Evolutionary conservation across 2,329 filamentous ascomycete genomes (phyloP).

Genomic region (Neocucurbitaria cava): DNA sequence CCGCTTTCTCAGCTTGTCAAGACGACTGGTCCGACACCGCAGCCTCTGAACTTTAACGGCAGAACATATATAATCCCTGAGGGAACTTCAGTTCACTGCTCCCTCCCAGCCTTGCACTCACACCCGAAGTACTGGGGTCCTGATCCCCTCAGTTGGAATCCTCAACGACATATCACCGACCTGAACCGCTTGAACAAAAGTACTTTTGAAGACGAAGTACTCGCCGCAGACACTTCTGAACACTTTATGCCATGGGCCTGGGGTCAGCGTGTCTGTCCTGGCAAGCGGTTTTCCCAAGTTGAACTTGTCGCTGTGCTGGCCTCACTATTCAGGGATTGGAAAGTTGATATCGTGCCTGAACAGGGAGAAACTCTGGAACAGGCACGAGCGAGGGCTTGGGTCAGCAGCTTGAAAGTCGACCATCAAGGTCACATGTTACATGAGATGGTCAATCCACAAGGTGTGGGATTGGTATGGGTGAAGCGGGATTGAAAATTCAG

Average conservation of each 20-base stretch:
- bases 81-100: not conserved
- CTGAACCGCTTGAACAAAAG: not conserved
- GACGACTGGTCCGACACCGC: conserved; percentile 1
- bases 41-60: conserved; percentile 6
- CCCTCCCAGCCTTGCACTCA: not conserved
- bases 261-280: conserved; percentile 41
- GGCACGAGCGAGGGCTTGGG: not conserved
- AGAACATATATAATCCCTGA: conserved; percentile 1
- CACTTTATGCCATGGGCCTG: conserved; percentile 36
- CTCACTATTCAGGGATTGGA: not conserved
- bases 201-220: not conserved
- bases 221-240: not conserved
- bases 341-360: not conserved
- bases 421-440: not conserved
- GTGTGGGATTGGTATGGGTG: not conserved
- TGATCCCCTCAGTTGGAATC: conserved; percentile 1
- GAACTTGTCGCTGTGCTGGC: conserved; percentile 42
- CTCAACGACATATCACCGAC: not conserved
- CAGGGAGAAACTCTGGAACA: not conserved
- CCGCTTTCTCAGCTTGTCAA: conserved; percentile 10
- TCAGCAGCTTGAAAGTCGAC: not conserved
- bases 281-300: conserved; percentile 48
- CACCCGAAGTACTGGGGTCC: not conserved
- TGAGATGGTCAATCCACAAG: not conserved
- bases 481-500: not conserved